Base-by-base conservation (phyloP, 1,284 basidiomycete species). In the Ceratobasidium theobromae region DNA sequence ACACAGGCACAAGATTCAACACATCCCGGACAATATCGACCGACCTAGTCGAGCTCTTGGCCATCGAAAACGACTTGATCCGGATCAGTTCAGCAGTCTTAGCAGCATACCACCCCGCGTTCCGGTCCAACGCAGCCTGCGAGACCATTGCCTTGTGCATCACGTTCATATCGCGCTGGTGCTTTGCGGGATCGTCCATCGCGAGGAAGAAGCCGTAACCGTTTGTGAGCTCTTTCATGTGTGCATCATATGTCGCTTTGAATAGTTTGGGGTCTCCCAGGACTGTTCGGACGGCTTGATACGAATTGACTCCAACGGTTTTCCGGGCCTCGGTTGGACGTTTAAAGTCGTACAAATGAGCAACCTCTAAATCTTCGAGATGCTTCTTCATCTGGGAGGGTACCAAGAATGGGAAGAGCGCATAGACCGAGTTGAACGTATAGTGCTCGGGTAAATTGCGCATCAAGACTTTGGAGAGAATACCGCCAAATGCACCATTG, bases 1-100 rank as follows among this genome's bases (percentile, higher is more conserved):
- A 79, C 11, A 89, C 76, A 0, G 88, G 86, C 43, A 86, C 72
- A 35, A 83, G 74, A 71, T 90, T 88, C 74, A 88, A 81, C 23
- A 92, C 87, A 70, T 92, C 86, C 52, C 80, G 79, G 16, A 92
- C 83, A 55, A 93, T 79, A 73, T 94, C 88, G 41, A 93, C 73
- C 65, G 78, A 80, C 43, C 74, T 76, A 18, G 72, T 74, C 4
- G 69, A 45, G 12, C 74, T 70, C 32, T 77, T 79, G 28, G 76
- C 74, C 49, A 77, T 73, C 9, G 66, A 67, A 38, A 72, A 74
- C n/a, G 68, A 70, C 33, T 67, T 48, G 16, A 69, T 35, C 41
- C 70, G 23, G 68, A 76, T 72, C 18, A 72, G 64, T 25, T 51
- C 51, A 30, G 45, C 25, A 4, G 74, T 70, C 52, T 57, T 69